Conservation (phyloP, 2,329 filamentous ascomycete genomes). For the Emergomyces pasteurianus region DNA sequence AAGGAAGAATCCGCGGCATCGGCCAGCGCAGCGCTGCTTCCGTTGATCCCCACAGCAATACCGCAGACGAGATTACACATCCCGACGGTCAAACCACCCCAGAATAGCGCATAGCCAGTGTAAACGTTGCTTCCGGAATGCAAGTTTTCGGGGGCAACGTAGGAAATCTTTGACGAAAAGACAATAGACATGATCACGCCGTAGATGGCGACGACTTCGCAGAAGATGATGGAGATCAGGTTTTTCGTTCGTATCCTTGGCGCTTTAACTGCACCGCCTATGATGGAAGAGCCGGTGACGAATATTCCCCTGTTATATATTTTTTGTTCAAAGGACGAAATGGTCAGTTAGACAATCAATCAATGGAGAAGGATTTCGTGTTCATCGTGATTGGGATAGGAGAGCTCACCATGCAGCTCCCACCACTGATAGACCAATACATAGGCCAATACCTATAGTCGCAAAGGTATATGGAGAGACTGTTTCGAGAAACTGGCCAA, state of each 20-base stretch:
- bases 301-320: conserved; percentile 68
- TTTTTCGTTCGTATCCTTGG: conserved; percentile 99
- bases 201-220: conserved; percentile 99
- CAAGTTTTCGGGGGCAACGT: conserved; percentile 51
- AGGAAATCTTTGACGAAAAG: conserved; percentile 76
- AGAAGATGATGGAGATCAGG: conserved; percentile 99
- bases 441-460: conserved; percentile 76
- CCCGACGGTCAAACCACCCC: conserved; percentile 87
- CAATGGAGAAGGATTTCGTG: not conserved
- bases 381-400: not conserved
- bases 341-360: not conserved
- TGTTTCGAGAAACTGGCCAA: conserved; percentile 87
- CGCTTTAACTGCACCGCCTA: conserved; percentile 91
- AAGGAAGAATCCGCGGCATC: conserved; percentile 86
- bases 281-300: conserved; percentile 93
- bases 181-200: conserved; percentile 99
- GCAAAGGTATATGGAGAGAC: conserved; percentile 94
- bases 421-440: conserved; percentile 91
- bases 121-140: conserved; percentile 76
- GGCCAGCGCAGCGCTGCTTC: conserved; percentile 87
- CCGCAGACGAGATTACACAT: conserved; percentile 94
- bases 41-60: conserved; percentile 94
- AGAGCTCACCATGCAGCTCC: conserved; percentile 76
- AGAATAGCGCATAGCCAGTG: conserved; percentile 91
- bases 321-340: conserved; percentile 32